Evolutionary conservation across 1,284 basidiomycete genomes (phyloP).

Genomic region (Meira nashicola): DNA sequence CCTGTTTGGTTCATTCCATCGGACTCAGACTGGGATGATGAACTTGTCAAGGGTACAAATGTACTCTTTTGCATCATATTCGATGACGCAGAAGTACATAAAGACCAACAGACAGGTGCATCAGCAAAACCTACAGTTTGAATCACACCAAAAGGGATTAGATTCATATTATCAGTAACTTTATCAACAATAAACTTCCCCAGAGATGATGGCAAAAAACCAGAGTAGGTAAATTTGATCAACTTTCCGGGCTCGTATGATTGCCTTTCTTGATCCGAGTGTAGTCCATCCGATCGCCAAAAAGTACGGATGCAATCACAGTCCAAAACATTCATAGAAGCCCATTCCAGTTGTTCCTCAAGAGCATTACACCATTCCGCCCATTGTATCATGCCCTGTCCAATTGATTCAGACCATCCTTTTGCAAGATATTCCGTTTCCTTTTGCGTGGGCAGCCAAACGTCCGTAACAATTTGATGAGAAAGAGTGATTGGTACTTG

Average conservation of each 20-base stretch:
- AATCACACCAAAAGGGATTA: background rate
- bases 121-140: slow-evolving; percentile 3
- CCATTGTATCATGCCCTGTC: slow-evolving; percentile 12
- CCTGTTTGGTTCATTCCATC: background rate
- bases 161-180: background rate
- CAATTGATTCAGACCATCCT: slow-evolving; percentile 9
- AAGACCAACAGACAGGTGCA: slow-evolving; percentile 1
- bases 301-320: slow-evolving; percentile 8
- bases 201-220: slow-evolving; percentile 4
- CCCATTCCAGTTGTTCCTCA: slow-evolving; percentile 27
- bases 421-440: background rate
- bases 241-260: background rate
- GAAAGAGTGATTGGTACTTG: background rate
- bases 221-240: background rate
- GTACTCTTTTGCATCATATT: background rate
- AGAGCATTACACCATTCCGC: slow-evolving; percentile 14
- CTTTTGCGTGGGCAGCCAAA: slow-evolving; percentile 22
- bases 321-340: slow-evolving; percentile 18
- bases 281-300: background rate
- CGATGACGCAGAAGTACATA: background rate
- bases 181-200: background rate
- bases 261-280: background rate
- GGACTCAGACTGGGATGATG: background rate
- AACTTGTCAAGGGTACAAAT: background rate
- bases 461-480: slow-evolving; percentile 15